Conservation (phyloP, 2,329 filamentous ascomycete genomes). For the Beauveria asiatica region DNA sequence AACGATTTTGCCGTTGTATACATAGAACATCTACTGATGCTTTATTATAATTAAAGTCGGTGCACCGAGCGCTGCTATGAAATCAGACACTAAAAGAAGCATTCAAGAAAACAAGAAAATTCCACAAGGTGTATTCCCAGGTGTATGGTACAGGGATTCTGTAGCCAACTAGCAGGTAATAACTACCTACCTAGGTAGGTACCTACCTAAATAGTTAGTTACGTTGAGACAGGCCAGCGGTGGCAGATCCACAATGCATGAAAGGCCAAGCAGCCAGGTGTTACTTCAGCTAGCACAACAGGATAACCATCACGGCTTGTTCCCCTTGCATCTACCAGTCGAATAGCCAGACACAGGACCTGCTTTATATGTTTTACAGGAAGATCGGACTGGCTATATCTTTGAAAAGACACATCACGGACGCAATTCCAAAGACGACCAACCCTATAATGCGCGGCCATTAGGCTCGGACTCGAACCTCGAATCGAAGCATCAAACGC, state of each 20-base stretch:
- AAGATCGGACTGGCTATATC: background rate
- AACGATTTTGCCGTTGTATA: slow-evolving; percentile 10
- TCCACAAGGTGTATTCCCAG: background rate
- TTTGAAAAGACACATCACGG: background rate
- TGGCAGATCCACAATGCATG: background rate
- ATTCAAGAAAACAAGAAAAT: background rate
- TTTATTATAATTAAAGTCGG: slow-evolving; percentile 6
- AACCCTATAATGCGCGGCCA: background rate
- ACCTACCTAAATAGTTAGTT: no score
- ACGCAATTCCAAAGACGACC: background rate
- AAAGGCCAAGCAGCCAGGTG: slow-evolving; percentile 1
- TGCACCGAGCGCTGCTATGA: background rate
- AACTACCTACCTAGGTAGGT: no score
- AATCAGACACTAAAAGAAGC: background rate
- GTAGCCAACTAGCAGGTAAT: no score
- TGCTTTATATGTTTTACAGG: background rate
- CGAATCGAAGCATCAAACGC: background rate
- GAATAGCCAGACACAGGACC: background rate
- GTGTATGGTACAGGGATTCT: no score
- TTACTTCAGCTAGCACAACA: background rate
- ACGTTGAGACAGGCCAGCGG: background rate
- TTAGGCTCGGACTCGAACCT: background rate
- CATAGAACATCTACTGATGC: slow-evolving; percentile 8
- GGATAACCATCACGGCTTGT: background rate
- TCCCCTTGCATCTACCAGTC: background rate